phyloP scores from a whole-genome alignment of 352 stramenopile species.

The Phytophthora ohioensis region DNA sequence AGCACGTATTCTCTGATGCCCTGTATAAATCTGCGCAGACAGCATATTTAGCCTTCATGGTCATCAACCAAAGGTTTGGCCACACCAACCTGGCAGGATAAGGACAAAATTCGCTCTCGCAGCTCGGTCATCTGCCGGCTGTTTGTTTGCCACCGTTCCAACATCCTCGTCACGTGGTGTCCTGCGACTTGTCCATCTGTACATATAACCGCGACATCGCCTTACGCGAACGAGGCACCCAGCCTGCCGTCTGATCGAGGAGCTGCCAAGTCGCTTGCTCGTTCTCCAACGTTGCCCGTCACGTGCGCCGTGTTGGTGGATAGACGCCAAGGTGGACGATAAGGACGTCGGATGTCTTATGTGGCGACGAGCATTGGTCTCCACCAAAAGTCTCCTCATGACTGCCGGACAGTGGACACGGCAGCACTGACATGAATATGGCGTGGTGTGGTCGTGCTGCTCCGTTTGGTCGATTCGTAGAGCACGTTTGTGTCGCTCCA shows the following conservation, averaged over 20 bases:
- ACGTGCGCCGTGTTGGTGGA: conserved; percentile 29
- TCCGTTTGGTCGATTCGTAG: conserved; percentile 11
- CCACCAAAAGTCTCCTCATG: conserved; percentile 19
- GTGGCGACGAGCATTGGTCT: neutral
- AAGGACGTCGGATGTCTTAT: conserved; percentile 20
- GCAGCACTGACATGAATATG: conserved; percentile 1
- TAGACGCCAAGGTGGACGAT: conserved; percentile 29
- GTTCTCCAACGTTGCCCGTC: conserved; percentile 26
- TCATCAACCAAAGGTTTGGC: no score
- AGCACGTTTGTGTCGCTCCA: neutral
- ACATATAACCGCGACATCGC: conserved; percentile 15
- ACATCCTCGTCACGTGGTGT: conserved; percentile 31
- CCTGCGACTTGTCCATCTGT: conserved; percentile 11
- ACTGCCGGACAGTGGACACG: conserved; percentile 16
- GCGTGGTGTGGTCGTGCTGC: neutral
- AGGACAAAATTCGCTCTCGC: neutral
- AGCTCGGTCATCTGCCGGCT: conserved; percentile 25
- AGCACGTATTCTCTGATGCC: no score
- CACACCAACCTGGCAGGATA: no score
- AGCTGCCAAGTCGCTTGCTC: conserved; percentile 19
- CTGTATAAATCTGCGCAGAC: no score
- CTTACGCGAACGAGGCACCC: conserved; percentile 12
- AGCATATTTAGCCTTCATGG: no score
- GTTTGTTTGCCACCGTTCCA: conserved; percentile 16
- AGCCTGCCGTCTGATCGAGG: conserved; percentile 27